These are phyloP conservation scores for Pseudogymnoascus sp. DNA, from an alignment of 2,329 filamentous ascomycete species.

Conservation along the genomic window DNA sequence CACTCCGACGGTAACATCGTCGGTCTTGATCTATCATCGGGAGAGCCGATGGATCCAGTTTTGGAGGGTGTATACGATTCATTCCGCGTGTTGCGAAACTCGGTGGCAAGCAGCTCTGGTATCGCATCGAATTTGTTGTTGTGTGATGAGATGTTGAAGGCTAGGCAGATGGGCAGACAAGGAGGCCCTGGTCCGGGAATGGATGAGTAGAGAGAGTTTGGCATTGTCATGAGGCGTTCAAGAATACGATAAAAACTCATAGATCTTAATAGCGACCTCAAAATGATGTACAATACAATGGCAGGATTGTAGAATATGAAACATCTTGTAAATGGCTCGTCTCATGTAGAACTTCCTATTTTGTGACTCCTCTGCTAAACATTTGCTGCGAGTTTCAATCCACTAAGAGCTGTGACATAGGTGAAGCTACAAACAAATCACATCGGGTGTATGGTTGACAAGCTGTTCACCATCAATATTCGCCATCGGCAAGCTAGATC, in stretches of 20 bases:
- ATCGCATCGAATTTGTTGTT: constrained; percentile 93
- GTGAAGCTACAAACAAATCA: not conserved
- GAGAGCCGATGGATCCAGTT: constrained; percentile 90
- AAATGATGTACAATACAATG: constrained; percentile 8
- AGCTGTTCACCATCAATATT: not conserved
- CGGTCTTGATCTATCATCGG: constrained; percentile 78
- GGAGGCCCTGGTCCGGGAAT: constrained; percentile 57
- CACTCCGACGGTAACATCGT: constrained; percentile 75
- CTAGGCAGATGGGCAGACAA: constrained; percentile 79
- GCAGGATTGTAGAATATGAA: constrained; percentile 8
- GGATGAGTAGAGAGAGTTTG: constrained; percentile 38
- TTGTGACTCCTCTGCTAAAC: not conserved
- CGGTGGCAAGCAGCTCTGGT: constrained; percentile 84
- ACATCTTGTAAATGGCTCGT: not conserved
- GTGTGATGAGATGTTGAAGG: constrained; percentile 96
- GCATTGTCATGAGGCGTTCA: constrained; percentile 7
- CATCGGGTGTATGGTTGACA: not conserved
- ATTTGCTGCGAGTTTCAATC: not conserved
- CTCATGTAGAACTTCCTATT: not conserved
- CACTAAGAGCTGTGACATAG: not conserved
- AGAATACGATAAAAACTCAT: constrained; percentile 8
- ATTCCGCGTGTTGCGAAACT: constrained; percentile 90
- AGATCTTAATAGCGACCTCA: constrained; percentile 8
- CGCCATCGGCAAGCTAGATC: not conserved
- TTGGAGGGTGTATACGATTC: constrained; percentile 92